Percentiles rank a stretch among this genome's conserved stretches.
These are phyloP conservation scores for Trichophyton equinum DNA, from an alignment of 2,329 filamentous ascomycete genomes.

Conservation along the genomic window DNA sequence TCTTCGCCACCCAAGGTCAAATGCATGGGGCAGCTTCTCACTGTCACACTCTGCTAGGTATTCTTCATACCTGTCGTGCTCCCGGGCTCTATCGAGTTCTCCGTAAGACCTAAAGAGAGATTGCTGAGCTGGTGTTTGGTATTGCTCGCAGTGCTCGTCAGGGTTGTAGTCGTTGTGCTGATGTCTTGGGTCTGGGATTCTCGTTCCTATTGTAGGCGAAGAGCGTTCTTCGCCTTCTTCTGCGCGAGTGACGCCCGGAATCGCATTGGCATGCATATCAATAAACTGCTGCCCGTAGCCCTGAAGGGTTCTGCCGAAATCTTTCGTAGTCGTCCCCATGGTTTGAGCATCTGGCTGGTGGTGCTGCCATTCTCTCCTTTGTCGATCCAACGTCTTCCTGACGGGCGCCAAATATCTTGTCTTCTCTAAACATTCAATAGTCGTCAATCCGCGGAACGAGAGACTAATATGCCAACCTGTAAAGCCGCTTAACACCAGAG, in stretches of 20 bases:
- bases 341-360: slow-evolving; percentile 4
- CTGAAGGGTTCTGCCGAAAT: slow-evolving; percentile 36
- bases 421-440: slow-evolving; percentile 92
- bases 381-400: slow-evolving; percentile 55
- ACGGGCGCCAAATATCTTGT: slow-evolving; percentile 82
- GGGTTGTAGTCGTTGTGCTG: slow-evolving; percentile 10
- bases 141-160: slow-evolving; percentile 10
- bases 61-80: slow-evolving; percentile 56
- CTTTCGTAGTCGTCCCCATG: slow-evolving; percentile 21
- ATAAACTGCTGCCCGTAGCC: slow-evolving; percentile 60
- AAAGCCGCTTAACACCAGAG: slow-evolving; percentile 76
- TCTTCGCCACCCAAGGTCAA: slow-evolving; percentile 70
- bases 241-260: slow-evolving; percentile 65
- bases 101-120: slow-evolving; percentile 38
- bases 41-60: slow-evolving; percentile 88
- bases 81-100: slow-evolving; percentile 50
- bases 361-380: slow-evolving; percentile 39
- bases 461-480: slow-evolving; percentile 85
- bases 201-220: slow-evolving; percentile 21
- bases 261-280: slow-evolving; percentile 68
- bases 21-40: slow-evolving; percentile 79
- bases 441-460: slow-evolving; percentile 68
- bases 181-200: not conserved
- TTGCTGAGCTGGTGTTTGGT: slow-evolving; percentile 34
- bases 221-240: slow-evolving; percentile 62